Evolutionary conservation across 169 alveolate genomes (phyloP).

Genomic region (Plasmodium yoelii): DNA sequence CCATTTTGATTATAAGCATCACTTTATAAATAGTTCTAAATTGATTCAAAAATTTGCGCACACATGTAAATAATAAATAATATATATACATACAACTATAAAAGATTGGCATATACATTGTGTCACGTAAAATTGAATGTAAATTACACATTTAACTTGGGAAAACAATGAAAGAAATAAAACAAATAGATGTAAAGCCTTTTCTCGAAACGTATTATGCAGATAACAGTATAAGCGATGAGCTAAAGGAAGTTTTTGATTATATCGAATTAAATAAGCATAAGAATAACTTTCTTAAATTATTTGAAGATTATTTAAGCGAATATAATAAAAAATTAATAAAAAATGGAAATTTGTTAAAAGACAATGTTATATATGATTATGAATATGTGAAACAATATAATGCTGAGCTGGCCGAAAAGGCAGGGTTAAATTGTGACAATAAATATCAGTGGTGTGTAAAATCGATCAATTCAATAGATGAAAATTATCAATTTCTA

Average conservation of each 20-base stretch:
- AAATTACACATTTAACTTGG: too few relatives aligned
- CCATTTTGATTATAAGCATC: too few relatives aligned
- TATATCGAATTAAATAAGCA: conserved; percentile 62
- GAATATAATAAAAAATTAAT: conserved; percentile 53
- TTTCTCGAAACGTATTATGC: conserved; percentile 70
- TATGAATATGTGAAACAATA: conserved; percentile 62
- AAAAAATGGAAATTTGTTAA: conserved; percentile 49
- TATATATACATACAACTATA: conserved; percentile 12
- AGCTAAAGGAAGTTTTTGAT: conserved; percentile 57
- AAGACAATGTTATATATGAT: conserved; percentile 46
- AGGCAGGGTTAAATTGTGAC: conserved; percentile 60
- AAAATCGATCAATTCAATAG: conserved; percentile 29
- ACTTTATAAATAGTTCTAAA: too few relatives aligned
- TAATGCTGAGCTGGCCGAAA: conserved; percentile 27
- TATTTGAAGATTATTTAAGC: conserved; percentile 72
- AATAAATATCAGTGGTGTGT: conserved; percentile 65
- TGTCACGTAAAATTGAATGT: too few relatives aligned
- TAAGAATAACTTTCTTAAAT: conserved; percentile 54
- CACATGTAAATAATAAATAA: too few relatives aligned
- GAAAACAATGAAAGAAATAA: conserved; percentile 70
- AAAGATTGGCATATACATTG: too few relatives aligned
- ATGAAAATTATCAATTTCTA: conserved; percentile 67
- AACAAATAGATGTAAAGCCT: conserved; percentile 66
- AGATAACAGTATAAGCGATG: conserved; percentile 65
- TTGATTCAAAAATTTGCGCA: too few relatives aligned